These are phyloP conservation scores for Quercus phellos DNA, from an alignment of 331 rosid genomes.

Conservation along the genomic window DNA sequence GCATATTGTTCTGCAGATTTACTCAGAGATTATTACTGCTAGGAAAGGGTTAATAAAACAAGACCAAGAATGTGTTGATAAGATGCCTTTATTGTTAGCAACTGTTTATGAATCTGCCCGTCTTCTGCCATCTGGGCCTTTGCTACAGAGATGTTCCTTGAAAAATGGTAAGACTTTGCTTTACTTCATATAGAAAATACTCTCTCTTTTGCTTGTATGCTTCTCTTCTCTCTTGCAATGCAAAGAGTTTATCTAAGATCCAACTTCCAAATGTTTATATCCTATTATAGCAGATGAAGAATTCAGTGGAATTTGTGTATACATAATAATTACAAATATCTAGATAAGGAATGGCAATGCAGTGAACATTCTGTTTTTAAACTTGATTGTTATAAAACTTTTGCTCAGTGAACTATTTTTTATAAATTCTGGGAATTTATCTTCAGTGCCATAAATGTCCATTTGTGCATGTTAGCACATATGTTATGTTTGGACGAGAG, in stretches of 20 bases:
- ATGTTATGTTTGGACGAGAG: neutral
- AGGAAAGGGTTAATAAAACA: constrained; percentile 35
- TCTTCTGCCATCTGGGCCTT: constrained; percentile 56
- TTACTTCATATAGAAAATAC: neutral
- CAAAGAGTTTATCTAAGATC: neutral
- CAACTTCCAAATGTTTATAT: neutral
- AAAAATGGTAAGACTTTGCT: constrained; percentile 51
- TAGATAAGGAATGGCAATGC: neutral
- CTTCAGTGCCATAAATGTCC: neutral
- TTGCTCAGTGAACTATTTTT: neutral
- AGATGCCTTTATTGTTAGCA: constrained; percentile 67
- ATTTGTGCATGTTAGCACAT: neutral
- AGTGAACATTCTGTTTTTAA: constrained; percentile 3
- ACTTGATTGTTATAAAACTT: neutral
- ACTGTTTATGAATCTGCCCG: constrained; percentile 72
- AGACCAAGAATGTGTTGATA: constrained; percentile 43
- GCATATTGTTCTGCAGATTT: constrained; percentile 49
- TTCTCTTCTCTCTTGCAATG: neutral
- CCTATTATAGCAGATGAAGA: neutral
- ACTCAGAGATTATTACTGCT: constrained; percentile 45
- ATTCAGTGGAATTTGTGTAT: neutral
- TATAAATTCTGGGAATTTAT: neutral
- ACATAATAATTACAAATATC: neutral
- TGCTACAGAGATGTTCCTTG: constrained; percentile 77
- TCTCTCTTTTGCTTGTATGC: neutral